Evolutionary conservation across 371 early-diverging fungal genomes (phyloP), one percentile per base, ranked within the genome.

Genomic region (Gilbertella persicaria): DNA sequence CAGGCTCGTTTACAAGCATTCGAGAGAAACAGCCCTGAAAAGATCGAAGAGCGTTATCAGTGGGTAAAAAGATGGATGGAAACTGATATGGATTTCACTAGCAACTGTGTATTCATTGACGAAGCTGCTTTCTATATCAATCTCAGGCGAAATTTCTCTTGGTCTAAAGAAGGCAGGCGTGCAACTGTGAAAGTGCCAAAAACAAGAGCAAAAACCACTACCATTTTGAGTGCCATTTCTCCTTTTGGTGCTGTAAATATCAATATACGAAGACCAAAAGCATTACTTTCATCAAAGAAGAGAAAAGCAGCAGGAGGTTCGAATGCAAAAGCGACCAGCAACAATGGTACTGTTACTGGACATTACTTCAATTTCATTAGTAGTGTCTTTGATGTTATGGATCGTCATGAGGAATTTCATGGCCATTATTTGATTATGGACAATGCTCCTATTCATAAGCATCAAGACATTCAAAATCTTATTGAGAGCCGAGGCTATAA

Each of bases 401-500:
- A 62, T 35, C 37, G 28, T 38, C 58, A 57, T 33, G 30, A 57
- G 13, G 17, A 30, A 24, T 53, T 48, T 24, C 49, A 60, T 21
- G 54, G 33, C n/a, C 25, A 53, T 36, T 33, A 60, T 54, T 26
- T 52, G 35, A 50, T 58, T 0, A 53, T 65, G 55, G 58, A 56
- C 48, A 45, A 58, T 42, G 50, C 36, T 8, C 48, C 50, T 25
- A 51, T 53, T 24, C 44, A 52, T 17, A 16, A 42, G 23, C 36
- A 58, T 33, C 50, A 55, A 21, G 48, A 46, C 25, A 64, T 58
- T 33, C 30, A 41, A 26, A 51, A 51, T 46, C 14, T 40, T 36
- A 54, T 64, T 39, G 48, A 54, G 41, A 43, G 35, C 51, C 28
- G 51, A 30, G 64, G 55, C 17, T 64, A 64, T 55, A 40, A 40